Evolutionary conservation across 768 basidiomycete genomes (phyloP).

Genomic region (Boletus rubroflammeus): DNA sequence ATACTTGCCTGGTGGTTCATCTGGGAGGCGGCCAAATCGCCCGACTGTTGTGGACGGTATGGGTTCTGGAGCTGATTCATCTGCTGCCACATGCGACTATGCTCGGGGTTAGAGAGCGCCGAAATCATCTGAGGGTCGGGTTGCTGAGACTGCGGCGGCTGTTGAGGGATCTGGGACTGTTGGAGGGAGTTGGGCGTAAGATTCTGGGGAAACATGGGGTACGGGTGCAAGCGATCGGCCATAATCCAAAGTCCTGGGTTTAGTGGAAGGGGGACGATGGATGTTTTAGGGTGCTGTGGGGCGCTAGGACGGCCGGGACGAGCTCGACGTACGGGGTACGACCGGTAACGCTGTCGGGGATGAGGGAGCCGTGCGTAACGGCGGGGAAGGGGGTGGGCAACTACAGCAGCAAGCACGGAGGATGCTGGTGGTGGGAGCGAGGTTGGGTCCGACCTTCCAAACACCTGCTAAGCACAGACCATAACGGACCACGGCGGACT

Average conservation of each 20-base stretch:
- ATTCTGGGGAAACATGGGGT: conserved; percentile 49
- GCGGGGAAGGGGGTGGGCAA: conserved; percentile 41
- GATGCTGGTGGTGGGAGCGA: conserved; percentile 58
- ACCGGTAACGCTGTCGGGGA: conserved; percentile 25
- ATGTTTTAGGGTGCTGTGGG: conserved; percentile 29
- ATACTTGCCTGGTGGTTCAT: conserved; percentile 47
- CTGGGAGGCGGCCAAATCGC: conserved; percentile 39
- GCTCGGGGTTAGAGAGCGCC: conserved; percentile 48
- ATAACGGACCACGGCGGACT: conserved; percentile 35
- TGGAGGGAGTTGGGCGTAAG: conserved; percentile 44
- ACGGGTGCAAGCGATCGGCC: conserved; percentile 60
- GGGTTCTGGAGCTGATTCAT: conserved; percentile 45
- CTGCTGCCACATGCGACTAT: conserved; percentile 55
- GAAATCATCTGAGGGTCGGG: conserved; percentile 37
- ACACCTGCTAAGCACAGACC: conserved; percentile 38
- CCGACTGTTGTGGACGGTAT: conserved; percentile 41
- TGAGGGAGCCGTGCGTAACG: conserved; percentile 42
- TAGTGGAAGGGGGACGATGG: conserved; percentile 25
- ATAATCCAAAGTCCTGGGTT: conserved; percentile 40
- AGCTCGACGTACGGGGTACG: conserved; percentile 19
- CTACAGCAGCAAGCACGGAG: conserved; percentile 29
- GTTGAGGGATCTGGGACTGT: conserved; percentile 42
- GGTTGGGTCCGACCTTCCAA: conserved; percentile 45
- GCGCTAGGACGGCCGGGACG: conserved; percentile 25
- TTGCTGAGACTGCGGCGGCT: conserved; percentile 43